Evolutionary conservation across 1,284 basidiomycete genomes (phyloP).

Genomic region (Ceratobasidium sp.): DNA sequence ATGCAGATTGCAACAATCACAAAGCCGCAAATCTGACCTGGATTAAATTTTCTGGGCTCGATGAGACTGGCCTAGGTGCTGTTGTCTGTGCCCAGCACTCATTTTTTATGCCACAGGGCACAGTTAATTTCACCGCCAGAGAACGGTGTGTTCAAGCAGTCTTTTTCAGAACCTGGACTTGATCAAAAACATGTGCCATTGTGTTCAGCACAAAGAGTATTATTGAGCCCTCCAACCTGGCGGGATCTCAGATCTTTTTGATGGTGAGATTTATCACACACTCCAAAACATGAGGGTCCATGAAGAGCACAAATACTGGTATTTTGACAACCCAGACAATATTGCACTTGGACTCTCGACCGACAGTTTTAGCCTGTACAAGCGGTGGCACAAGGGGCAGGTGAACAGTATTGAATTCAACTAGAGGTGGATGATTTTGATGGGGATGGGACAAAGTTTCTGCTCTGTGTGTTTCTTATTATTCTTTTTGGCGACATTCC

Average conservation of each 20-base stretch:
- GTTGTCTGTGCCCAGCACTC: neutral
- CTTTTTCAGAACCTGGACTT: constrained; percentile 47
- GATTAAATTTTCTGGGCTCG: neutral
- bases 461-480: constrained; percentile 7
- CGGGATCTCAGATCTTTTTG: constrained; percentile 28
- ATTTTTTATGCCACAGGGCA: neutral
- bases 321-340: neutral
- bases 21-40: neutral
- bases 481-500: constrained; percentile 33
- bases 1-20: constrained; percentile 12
- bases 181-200: constrained; percentile 47
- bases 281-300: neutral
- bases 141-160: constrained; percentile 9
- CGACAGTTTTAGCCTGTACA: constrained; percentile 8
- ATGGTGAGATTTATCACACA: constrained; percentile 3
- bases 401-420: neutral
- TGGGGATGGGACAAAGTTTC: neutral
- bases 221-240: neutral
- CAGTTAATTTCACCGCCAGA: neutral
- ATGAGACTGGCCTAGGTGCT: constrained; percentile 1
- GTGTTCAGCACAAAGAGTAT: constrained; percentile 34
- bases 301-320: neutral
- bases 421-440: neutral
- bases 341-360: constrained; percentile 6
- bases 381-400: constrained; percentile 44